Evolutionary conservation across 2,329 filamentous ascomycete species (phyloP), one percentile per base, ranked within the genome.

Genomic region (Diplodia sapinea): DNA sequence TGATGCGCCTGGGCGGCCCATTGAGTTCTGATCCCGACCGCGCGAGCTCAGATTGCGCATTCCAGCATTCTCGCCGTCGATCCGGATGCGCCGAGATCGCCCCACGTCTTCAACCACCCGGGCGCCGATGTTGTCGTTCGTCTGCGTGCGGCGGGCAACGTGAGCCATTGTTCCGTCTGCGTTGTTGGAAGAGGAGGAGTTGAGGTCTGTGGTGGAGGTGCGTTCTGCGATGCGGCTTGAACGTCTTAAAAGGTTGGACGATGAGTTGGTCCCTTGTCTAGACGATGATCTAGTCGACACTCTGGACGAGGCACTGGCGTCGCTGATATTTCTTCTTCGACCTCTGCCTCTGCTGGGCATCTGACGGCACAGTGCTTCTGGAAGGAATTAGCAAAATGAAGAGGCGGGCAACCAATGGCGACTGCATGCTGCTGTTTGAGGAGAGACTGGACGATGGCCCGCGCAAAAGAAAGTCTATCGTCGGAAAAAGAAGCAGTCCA

Each of bases 131-230:
- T 64, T 65, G 31, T 69, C 69, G 50, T 68, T 68, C 12, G 69
- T 66, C 55, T 69, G 68, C 68, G 75, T 69, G 66, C 76, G 73
- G 74, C 77, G 77, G 70, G 75, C 77, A 71, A 79, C 76, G 73
- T 78, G 73, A 70, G 77, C 76, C 77, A 79, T 79, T 65, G 71
- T 70, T 64, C 65, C 70, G 68, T 72, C 65, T 55, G 43, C 51
- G 51, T 51, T 68, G 57, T 51, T 68, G 57, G 36, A 13, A 20
- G 56, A 47, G 55, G 56, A 68, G 55, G 65, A 68, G 55, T 52
- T 43, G 51, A 36, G 57, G 43, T 62, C 57, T 49, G 51, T 23
- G 12, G 66, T 49, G 66, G 66, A 68, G 20, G 66, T 64, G 29
- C 51, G 66, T 64, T 68, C 66, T 38, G 66, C 66, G 59, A 68